Percentiles rank a stretch among this genome's conserved stretches.
phyloP scores from a whole-genome alignment of 352 stramenopile genomes.

The Globisporangium solare region DNA sequence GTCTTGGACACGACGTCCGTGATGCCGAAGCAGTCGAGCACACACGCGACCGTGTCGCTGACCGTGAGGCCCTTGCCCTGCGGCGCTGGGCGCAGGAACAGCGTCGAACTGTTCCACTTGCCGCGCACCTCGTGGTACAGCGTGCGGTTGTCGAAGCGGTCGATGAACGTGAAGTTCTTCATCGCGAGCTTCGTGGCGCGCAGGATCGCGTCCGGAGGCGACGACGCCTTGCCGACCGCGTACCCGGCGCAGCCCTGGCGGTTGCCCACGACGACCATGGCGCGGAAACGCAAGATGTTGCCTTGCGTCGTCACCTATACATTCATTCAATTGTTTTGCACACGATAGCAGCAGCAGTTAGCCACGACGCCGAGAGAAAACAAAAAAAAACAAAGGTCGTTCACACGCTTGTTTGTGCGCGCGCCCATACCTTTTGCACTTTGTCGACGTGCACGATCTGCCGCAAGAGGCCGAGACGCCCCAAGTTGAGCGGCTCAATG shows the following conservation, averaged over 20 bases:
- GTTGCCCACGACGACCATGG: slow-evolving; percentile 93
- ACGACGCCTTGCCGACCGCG: slow-evolving; percentile 90
- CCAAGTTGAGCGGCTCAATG: slow-evolving; percentile 57
- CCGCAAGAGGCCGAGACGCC: slow-evolving; percentile 58
- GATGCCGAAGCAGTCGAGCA: slow-evolving; percentile 91
- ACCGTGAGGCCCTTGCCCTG: slow-evolving; percentile 73
- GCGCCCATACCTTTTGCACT: slow-evolving; percentile 41
- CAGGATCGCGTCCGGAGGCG: slow-evolving; percentile 83
- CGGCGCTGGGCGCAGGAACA: slow-evolving; percentile 80
- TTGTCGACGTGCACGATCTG: slow-evolving; percentile 84
- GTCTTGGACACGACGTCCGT: slow-evolving; percentile 90
- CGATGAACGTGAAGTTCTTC: slow-evolving; percentile 93
- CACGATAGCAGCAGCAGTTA: too few relatives aligned
- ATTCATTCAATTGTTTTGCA: too few relatives aligned
- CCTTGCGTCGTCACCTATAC: slow-evolving; percentile 84
- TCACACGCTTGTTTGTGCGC: too few relatives aligned
- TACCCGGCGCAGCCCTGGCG: slow-evolving; percentile 90
- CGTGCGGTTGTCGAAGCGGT: slow-evolving; percentile 90
- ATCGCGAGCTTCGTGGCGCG: slow-evolving; percentile 88
- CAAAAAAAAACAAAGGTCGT: too few relatives aligned
- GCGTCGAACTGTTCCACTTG: slow-evolving; percentile 94
- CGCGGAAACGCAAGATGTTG: slow-evolving; percentile 91
- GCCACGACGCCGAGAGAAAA: too few relatives aligned
- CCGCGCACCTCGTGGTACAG: slow-evolving; percentile 91
- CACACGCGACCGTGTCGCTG: slow-evolving; percentile 76